Conservation (phyloP, 306 rosid genomes). For the Potentilla sterilis region DNA sequence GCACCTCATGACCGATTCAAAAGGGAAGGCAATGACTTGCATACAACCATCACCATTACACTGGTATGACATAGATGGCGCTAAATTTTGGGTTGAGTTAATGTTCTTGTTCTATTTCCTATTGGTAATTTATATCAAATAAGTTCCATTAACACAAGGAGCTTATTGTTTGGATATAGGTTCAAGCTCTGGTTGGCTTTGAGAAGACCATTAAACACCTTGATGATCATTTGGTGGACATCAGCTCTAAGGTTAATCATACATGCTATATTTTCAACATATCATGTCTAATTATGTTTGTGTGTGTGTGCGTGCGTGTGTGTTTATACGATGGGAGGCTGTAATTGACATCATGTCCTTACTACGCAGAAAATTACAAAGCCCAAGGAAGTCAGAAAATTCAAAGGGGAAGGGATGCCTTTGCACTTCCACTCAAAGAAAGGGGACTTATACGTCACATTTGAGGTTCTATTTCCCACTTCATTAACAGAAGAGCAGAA, state of each 20-base stretch:
- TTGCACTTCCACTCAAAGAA: constrained; percentile 80
- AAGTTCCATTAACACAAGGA: neutral
- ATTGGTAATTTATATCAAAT: neutral
- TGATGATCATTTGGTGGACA: constrained; percentile 81
- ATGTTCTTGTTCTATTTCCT: neutral
- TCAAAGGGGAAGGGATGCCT: constrained; percentile 98
- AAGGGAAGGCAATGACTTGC: constrained; percentile 90
- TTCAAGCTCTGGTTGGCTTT: constrained; percentile 96
- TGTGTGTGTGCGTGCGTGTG: no score
- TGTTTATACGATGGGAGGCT: neutral
- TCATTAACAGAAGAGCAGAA: constrained; percentile 80
- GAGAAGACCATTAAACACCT: constrained; percentile 84
- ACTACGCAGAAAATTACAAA: constrained; percentile 72
- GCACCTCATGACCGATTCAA: constrained; percentile 79
- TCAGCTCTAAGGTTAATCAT: constrained; percentile 75
- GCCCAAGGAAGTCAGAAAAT: constrained; percentile 88
- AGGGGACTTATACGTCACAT: constrained; percentile 79
- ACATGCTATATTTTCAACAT: neutral
- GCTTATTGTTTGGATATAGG: constrained; percentile 41
- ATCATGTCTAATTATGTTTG: neutral
- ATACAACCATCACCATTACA: constrained; percentile 77
- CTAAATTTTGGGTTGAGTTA: neutral
- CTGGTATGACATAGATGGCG: constrained; percentile 45
- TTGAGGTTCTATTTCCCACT: constrained; percentile 85
- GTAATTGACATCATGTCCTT: constrained; percentile 25